phyloP scores from a whole-genome alignment of 495 filamentous ascomycete species.

The Podospora australis region DNA sequence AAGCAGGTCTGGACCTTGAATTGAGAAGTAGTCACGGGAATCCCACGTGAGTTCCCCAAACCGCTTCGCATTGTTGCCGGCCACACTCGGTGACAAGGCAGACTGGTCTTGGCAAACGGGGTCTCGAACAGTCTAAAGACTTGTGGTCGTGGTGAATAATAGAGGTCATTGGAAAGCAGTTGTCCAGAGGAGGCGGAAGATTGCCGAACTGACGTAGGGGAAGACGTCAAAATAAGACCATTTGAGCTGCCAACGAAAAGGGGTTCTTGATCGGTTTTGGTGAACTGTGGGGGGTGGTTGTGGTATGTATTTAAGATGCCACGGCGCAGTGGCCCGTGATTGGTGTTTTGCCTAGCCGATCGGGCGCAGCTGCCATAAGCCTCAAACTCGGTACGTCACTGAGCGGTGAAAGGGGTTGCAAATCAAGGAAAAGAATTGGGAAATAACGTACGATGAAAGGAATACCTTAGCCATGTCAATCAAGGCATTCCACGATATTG shows the following conservation, averaged over 20 bases:
- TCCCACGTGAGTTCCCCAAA: no score
- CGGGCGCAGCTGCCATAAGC: neutral
- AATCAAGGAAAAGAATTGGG: neutral
- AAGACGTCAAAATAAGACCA: constrained; percentile 1
- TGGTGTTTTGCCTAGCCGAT: constrained; percentile 6
- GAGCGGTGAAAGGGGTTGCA: neutral
- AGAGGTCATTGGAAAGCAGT: no score
- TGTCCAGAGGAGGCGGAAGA: no score
- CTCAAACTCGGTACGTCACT: constrained; percentile 3
- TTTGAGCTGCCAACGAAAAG: neutral
- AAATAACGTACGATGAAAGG: neutral
- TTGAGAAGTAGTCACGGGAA: no score
- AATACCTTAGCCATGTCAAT: no score
- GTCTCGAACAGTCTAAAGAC: neutral
- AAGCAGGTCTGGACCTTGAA: no score
- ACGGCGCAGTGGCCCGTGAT: neutral
- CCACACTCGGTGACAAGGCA: no score
- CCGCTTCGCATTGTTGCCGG: no score
- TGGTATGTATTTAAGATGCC: neutral
- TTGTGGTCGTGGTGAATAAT: no score
- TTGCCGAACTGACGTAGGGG: constrained; percentile 8
- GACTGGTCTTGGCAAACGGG: no score
- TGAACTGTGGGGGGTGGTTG: neutral
- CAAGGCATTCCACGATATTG: neutral
- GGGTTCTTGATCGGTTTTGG: constrained; percentile 5